Evolutionary conservation across 2,329 filamentous ascomycete species (phyloP).

Genomic region (Ustulina deusta): DNA sequence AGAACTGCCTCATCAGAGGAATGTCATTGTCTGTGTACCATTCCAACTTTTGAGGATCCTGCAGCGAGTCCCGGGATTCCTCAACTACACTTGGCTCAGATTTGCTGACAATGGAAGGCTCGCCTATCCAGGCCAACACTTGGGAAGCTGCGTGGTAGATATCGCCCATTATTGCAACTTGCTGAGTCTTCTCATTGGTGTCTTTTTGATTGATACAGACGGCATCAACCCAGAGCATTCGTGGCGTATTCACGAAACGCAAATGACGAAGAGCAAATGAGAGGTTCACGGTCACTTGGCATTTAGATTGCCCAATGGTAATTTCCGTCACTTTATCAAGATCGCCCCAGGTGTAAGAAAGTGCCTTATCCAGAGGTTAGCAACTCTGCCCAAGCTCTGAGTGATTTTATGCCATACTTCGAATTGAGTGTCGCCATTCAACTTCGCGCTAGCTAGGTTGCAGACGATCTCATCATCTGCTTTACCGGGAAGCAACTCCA

Average conservation of each 20-base stretch:
- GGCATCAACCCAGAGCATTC: slow-evolving; percentile 13
- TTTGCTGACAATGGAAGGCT: neutral
- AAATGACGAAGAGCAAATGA: neutral
- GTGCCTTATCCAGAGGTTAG: neutral
- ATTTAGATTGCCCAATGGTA: slow-evolving; percentile 6
- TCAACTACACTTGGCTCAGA: neutral
- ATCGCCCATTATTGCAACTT: slow-evolving; percentile 10
- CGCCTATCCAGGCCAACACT: slow-evolving; percentile 3
- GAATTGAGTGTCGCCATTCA: neutral
- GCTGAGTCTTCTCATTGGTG: neutral
- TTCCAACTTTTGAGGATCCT: neutral
- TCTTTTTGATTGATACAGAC: slow-evolving; percentile 11
- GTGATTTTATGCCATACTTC: slow-evolving; percentile 4
- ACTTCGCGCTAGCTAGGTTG: neutral
- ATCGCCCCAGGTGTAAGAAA: slow-evolving; percentile 5
- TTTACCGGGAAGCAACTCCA: neutral
- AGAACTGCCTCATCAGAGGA: slow-evolving; percentile 1
- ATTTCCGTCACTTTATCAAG: slow-evolving; percentile 5
- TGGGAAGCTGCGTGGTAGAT: slow-evolving; percentile 6
- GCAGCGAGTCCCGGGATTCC: neutral
- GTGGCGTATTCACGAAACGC: neutral
- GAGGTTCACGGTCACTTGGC: neutral
- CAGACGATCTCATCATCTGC: neutral
- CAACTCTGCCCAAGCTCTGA: neutral
- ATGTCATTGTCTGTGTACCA: slow-evolving; percentile 8